These are phyloP conservation scores for Neoascochyta sp. DNA, from an alignment of 2,329 filamentous ascomycete species.

Conservation along the genomic window DNA sequence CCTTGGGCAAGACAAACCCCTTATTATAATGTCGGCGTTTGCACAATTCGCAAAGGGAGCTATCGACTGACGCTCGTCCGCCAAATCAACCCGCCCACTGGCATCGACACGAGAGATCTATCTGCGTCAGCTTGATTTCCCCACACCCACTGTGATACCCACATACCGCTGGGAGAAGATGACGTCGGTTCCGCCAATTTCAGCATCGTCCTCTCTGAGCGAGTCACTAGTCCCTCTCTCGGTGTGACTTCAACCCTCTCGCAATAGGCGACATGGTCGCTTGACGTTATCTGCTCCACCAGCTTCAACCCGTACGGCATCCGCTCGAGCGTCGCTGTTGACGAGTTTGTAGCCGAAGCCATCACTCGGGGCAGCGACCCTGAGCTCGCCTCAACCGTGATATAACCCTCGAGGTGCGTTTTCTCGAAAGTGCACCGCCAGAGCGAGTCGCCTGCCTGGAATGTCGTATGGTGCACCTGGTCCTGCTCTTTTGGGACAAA, in stretches of 20 bases:
- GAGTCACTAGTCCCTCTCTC: not conserved
- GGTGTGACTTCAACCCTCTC: constrained; percentile 10
- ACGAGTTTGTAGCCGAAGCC: not conserved
- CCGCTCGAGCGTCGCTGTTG: not conserved
- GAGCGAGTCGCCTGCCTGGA: constrained; percentile 13
- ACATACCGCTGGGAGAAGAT: not conserved
- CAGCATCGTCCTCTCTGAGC: constrained; percentile 1
- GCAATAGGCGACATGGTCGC: constrained; percentile 19
- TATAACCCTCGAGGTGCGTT: constrained; percentile 22
- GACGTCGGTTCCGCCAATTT: not conserved
- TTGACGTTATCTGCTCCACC: constrained; percentile 15
- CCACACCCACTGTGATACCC: too few species aligned
- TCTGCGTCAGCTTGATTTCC: constrained; percentile 1
- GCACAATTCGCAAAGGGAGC: too few species aligned
- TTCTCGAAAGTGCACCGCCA: constrained; percentile 31
- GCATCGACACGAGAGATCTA: constrained; percentile 4
- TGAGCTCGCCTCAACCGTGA: constrained; percentile 8
- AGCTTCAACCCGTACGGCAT: constrained; percentile 26
- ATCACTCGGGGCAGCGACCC: not conserved
- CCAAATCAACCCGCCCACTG: too few species aligned
- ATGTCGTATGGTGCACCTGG: constrained; percentile 3
- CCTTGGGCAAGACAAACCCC: too few species aligned
- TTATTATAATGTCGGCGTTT: too few species aligned
- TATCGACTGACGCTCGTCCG: too few species aligned
- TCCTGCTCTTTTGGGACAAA: not conserved